These are phyloP conservation scores for Globisporangium nunn DNA, from an alignment of 352 stramenopile genomes.

Conservation along the genomic window DNA sequence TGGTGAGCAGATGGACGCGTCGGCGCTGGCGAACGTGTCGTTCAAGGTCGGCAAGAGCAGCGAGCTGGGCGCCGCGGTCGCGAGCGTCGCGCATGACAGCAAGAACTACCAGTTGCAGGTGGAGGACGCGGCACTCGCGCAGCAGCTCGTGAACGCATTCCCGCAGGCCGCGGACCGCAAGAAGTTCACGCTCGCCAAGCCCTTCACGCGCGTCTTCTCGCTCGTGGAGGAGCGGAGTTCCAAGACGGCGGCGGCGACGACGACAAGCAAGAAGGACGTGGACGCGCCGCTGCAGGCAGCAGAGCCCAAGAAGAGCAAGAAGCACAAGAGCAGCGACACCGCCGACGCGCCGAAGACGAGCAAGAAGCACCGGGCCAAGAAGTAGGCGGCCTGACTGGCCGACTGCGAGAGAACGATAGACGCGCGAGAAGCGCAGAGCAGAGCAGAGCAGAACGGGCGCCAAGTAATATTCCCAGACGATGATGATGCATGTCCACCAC, in stretches of 20 bases:
- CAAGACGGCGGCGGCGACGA: slow-evolving; percentile 4
- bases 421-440: neutral
- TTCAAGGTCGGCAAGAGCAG: slow-evolving; percentile 47
- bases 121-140: slow-evolving; percentile 53
- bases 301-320: slow-evolving; percentile 36
- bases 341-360: slow-evolving; percentile 18
- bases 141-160: slow-evolving; percentile 77
- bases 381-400: neutral
- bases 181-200: slow-evolving; percentile 62
- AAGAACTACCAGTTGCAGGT: slow-evolving; percentile 53
- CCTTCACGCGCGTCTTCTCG: slow-evolving; percentile 68
- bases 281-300: neutral
- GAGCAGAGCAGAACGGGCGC: neutral
- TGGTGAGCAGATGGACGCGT: slow-evolving; percentile 44
- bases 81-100: slow-evolving; percentile 32
- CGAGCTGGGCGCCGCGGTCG: slow-evolving; percentile 27
- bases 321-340: slow-evolving; percentile 23
- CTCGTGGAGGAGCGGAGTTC: slow-evolving; percentile 42
- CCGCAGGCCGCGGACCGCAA: slow-evolving; percentile 44
- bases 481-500: neutral
- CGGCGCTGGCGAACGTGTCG: slow-evolving; percentile 54
- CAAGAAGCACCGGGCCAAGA: slow-evolving; percentile 10
- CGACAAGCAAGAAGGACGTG: slow-evolving; percentile 40
- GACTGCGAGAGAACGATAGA: slow-evolving; percentile 3
- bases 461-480: too few species aligned